Evolutionary conservation across 208 protist genomes (phyloP).

Genomic region (Wallacemonas collosoma): DNA sequence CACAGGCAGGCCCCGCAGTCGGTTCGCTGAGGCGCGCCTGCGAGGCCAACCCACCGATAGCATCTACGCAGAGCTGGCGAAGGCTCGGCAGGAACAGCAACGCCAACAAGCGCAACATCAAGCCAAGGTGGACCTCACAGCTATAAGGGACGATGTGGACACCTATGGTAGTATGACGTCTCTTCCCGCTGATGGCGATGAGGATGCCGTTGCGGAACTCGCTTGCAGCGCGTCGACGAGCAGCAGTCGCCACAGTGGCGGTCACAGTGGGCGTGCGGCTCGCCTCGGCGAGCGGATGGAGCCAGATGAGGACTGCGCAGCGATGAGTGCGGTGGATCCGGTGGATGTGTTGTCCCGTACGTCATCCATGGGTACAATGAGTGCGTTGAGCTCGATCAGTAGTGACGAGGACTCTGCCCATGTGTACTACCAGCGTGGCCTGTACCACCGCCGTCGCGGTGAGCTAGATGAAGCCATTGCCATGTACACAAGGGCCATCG

Average conservation of each 20-base stretch:
- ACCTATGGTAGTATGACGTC: slow-evolving; percentile 1
- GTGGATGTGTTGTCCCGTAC: slow-evolving; percentile 6
- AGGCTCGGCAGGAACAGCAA: neutral
- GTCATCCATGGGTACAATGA: slow-evolving; percentile 10
- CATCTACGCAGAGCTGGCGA: slow-evolving; percentile 8
- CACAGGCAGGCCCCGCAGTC: slow-evolving; percentile 14
- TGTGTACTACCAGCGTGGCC: slow-evolving; percentile 73
- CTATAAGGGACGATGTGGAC: neutral
- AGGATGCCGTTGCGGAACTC: neutral
- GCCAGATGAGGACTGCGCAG: neutral
- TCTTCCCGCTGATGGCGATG: neutral
- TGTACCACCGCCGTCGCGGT: slow-evolving; percentile 58
- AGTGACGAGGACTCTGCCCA: slow-evolving; percentile 30
- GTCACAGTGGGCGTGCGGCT: neutral
- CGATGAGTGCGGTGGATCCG: slow-evolving; percentile 3
- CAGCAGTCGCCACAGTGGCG: neutral
- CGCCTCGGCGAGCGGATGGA: neutral
- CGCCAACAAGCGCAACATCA: no score
- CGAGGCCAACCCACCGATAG: slow-evolving; percentile 20
- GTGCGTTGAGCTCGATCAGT: neutral
- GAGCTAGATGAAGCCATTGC: slow-evolving; percentile 71
- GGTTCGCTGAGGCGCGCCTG: slow-evolving; percentile 19
- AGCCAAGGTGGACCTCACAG: neutral
- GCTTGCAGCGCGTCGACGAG: slow-evolving; percentile 3
- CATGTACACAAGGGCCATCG: slow-evolving; percentile 84